A percentile compares a stretch with the other conserved stretches of the same genome.
Conservation (phyloP, 2,329 filamentous ascomycete species). For the Fusarium chaquense region DNA sequence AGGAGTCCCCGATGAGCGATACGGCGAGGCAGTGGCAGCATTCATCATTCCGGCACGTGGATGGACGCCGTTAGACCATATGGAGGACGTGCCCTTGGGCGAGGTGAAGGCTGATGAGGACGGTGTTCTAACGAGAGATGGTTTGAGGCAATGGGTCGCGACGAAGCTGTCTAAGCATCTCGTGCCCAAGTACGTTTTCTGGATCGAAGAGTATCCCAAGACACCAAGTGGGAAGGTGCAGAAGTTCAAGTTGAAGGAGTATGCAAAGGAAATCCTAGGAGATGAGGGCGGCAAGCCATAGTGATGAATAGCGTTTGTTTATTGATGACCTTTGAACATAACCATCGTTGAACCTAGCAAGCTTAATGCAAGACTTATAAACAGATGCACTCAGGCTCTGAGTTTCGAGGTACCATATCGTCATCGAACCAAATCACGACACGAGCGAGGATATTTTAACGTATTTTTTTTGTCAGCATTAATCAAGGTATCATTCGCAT, state of each 20-base stretch:
- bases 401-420: background rate
- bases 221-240: constrained; percentile 97
- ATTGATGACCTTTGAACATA: background rate
- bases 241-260: constrained; percentile 86
- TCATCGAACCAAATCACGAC: background rate
- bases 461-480: constrained; percentile 31
- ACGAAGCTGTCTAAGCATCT: constrained; percentile 77
- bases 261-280: constrained; percentile 60
- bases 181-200: constrained; percentile 92
- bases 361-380: background rate
- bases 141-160: constrained; percentile 79
- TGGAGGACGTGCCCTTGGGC: constrained; percentile 41
- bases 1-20: constrained; percentile 82
- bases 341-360: background rate
- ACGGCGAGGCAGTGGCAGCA: constrained; percentile 88
- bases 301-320: constrained; percentile 8
- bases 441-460: background rate
- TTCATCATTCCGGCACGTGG: constrained; percentile 73
- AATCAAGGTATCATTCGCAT: constrained; percentile 41
- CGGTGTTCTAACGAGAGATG: constrained; percentile 63
- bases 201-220: constrained; percentile 86
- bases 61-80: constrained; percentile 44
- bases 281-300: constrained; percentile 7
- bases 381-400: background rate
- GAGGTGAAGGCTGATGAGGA: constrained; percentile 35